phyloP scores from a whole-genome alignment of 371 early-diverging fungal genomes.

The Dinochytrium kinnereticum region DNA sequence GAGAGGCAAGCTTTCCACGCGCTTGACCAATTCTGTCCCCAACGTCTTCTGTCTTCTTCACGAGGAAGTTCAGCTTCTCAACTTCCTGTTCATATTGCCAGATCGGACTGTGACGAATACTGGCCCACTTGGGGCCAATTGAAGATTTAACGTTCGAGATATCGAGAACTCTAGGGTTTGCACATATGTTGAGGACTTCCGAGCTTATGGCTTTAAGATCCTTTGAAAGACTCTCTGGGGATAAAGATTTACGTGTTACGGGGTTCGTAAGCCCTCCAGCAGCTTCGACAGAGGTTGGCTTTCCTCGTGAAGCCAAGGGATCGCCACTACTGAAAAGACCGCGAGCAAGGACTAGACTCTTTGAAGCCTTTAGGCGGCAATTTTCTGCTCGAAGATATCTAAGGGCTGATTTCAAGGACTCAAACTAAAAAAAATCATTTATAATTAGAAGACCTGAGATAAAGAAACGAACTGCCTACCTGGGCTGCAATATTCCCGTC shows the following conservation, averaged over 20 bases:
- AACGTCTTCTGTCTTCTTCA: no score
- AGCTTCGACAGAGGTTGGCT: no score
- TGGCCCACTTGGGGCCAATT: no score
- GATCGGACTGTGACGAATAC: no score
- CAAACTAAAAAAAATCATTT: slow-evolving; percentile 49
- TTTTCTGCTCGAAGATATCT: slow-evolving; percentile 82
- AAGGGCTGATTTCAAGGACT: slow-evolving; percentile 73
- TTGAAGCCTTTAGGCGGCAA: slow-evolving; percentile 68
- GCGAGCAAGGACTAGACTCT: slow-evolving; percentile 23
- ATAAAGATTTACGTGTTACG: not conserved
- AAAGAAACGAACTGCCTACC: slow-evolving; percentile 9
- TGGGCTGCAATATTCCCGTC: slow-evolving; percentile 41
- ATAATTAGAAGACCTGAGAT: not conserved
- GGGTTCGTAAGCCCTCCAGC: not conserved
- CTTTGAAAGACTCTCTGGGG: not conserved
- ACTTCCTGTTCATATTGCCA: no score
- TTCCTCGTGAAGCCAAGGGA: not conserved
- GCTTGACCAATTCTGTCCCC: no score
- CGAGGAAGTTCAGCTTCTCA: no score
- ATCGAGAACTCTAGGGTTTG: not conserved
- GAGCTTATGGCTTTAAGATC: not conserved
- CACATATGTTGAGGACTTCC: not conserved
- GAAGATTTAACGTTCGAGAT: no score
- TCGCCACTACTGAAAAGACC: slow-evolving; percentile 12
- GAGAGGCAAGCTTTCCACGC: no score